Evolutionary conservation across 2,329 filamentous ascomycete genomes (phyloP).

Genomic region (Diatrype stigma): DNA sequence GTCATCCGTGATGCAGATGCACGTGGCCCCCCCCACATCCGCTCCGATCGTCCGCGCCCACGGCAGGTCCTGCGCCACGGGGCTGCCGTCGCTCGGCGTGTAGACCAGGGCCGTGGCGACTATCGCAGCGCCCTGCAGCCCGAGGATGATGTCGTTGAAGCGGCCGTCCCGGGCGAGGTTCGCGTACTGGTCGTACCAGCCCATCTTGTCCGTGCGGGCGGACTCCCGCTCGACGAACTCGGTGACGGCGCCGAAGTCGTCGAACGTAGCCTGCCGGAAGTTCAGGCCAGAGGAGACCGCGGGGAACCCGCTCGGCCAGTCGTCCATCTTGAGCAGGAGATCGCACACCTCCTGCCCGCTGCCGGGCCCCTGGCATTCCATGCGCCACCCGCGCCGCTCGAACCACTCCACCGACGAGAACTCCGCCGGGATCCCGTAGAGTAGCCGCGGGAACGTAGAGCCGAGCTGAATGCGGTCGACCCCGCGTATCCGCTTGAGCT

Average conservation of each 20-base stretch:
- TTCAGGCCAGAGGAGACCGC: slow-evolving; percentile 32
- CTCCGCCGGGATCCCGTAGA: slow-evolving; percentile 49
- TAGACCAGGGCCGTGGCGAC: slow-evolving; percentile 54
- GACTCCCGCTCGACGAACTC: slow-evolving; percentile 48
- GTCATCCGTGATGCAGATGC: slow-evolving; percentile 52
- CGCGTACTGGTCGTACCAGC: slow-evolving; percentile 58
- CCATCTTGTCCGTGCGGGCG: slow-evolving; percentile 42
- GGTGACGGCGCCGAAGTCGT: slow-evolving; percentile 44
- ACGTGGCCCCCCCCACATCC: slow-evolving; percentile 55
- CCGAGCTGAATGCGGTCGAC: slow-evolving; percentile 53
- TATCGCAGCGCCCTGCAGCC: slow-evolving; percentile 42
- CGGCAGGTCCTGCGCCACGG: slow-evolving; percentile 47
- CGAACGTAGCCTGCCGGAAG: slow-evolving; percentile 41
- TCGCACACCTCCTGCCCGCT: slow-evolving; percentile 48
- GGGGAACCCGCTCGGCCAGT: slow-evolving; percentile 41
- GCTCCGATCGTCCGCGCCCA: slow-evolving; percentile 49
- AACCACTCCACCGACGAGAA: slow-evolving; percentile 48
- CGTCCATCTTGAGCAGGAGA: slow-evolving; percentile 48
- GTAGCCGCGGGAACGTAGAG: slow-evolving; percentile 53
- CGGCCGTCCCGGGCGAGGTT: slow-evolving; percentile 43
- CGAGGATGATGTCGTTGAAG: slow-evolving; percentile 51
- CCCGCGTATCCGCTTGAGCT: slow-evolving; percentile 46
- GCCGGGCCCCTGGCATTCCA: slow-evolving; percentile 40
- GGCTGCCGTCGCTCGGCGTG: slow-evolving; percentile 41
- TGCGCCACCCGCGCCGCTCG: slow-evolving; percentile 47